Base-by-base conservation (phyloP, 768 basidiomycete species). In the Calocybe gangraenosa region DNA sequence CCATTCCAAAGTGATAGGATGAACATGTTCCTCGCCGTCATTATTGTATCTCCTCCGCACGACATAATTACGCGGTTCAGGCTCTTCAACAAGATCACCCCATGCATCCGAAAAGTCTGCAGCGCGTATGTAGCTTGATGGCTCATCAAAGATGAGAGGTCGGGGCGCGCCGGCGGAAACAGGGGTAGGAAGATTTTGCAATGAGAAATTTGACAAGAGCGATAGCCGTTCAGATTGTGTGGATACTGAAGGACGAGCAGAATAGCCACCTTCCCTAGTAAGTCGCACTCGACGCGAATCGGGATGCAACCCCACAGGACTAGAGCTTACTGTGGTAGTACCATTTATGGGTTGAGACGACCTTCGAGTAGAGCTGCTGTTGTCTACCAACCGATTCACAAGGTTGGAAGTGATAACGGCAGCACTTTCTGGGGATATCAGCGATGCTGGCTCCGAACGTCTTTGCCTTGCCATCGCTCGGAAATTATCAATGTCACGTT, bases 91-190 rank as follows among this genome's bases (percentile, higher is more conserved):
- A 37, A 19, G 22, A n/a, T 50, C 44, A n/a, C 34, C 34, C 34
- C 20, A 23, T 18, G 41, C 7, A 46, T 41, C 30, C 11, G 32
- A 48, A 31, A 47, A 43, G 13, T 57, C 43, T 10, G 58, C 40
- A 45, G 53, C 42, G 9, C 50, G 49, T 15, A 57, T 40, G 49
- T 67, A 67, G 48, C 66, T 70, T 10, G 58, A 47, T 3, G 69
- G 70, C 49, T 73, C 72, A 19, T 70, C 67, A 42, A 72, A 72
- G 10, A 72, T 54, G 8, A 72, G 58, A 30, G 66, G 63, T 6
- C 64, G 60, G n/a, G 57, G 52, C 31, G 59, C 45, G 17, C 55
- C 43, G 19, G 61, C 58, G 5, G 67, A 65, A 10, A 57, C 49
- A 10, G 70, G 69, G 9, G 65, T 68, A 11, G 66, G 42, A 17